A percentile compares a stretch with the other conserved stretches of the same genome.
phyloP scores from a whole-genome alignment of 2,329 filamentous ascomycete species.

The Trichoderma gracile region DNA sequence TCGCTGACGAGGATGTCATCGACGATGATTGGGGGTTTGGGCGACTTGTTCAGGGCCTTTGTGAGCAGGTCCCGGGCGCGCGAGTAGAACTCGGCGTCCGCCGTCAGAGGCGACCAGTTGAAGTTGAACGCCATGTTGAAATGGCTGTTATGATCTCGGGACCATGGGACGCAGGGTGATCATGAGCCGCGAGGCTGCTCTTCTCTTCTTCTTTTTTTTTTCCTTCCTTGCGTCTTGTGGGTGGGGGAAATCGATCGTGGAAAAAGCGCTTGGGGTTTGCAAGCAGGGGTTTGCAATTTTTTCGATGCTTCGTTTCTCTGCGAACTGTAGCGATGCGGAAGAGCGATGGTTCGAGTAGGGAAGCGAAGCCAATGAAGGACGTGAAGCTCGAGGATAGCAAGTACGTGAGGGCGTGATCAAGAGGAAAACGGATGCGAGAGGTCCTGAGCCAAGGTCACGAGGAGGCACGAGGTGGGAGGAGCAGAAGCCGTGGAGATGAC shows the following conservation, averaged over 20 bases:
- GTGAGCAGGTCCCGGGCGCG: conserved; percentile 93
- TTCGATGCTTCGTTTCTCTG: not conserved
- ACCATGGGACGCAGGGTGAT: conserved; percentile 37
- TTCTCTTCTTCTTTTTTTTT: not conserved
- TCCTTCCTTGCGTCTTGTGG: not conserved
- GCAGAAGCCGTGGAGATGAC: conserved; percentile 21
- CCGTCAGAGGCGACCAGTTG: conserved; percentile 99
- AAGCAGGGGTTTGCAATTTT: conserved; percentile 6
- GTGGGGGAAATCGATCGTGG: conserved; percentile 21
- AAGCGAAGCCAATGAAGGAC: not conserved
- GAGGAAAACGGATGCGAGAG: conserved; percentile 3
- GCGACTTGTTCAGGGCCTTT: conserved; percentile 92
- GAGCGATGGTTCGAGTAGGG: not conserved
- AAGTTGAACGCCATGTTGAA: conserved; percentile 98
- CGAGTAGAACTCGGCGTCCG: conserved; percentile 87
- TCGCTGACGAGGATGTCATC: conserved; percentile 99
- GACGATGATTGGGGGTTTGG: conserved; percentile 97
- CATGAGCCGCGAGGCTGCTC: conserved; percentile 20
- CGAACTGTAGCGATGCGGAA: not conserved
- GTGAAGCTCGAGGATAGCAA: not conserved
- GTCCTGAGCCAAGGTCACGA: conserved; percentile 2
- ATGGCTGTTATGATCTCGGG: conserved; percentile 44
- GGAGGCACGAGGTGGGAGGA: conserved; percentile 6
- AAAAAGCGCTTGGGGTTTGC: conserved; percentile 11
- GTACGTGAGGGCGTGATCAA: not conserved